A percentile compares a stretch with the other conserved stretches of the same genome.
phyloP scores from a whole-genome alignment of 2,329 filamentous ascomycete genomes.

The Colletotrichum cereale region DNA sequence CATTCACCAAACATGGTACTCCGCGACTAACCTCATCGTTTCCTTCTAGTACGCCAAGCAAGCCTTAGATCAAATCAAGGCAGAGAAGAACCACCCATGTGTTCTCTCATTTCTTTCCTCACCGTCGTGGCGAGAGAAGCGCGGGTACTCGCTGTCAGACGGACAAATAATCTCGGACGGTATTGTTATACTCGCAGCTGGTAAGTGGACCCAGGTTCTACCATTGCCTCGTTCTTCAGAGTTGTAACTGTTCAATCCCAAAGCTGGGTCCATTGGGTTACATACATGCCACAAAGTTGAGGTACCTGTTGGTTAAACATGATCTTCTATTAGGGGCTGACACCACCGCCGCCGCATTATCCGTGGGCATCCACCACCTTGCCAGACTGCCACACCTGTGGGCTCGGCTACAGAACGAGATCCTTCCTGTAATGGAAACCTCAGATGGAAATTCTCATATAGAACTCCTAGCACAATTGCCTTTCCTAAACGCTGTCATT shows the following conservation, averaged over 20 bases:
- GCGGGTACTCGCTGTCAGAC: conserved; percentile 9
- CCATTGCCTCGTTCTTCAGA: too few species aligned
- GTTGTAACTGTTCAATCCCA: too few species aligned
- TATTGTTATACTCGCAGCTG: conserved; percentile 18
- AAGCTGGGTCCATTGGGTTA: too few species aligned
- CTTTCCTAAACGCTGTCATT: conserved; percentile 25
- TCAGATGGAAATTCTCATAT: not conserved
- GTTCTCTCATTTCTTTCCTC: conserved; percentile 4
- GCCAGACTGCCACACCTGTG: not conserved
- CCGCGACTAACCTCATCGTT: not conserved
- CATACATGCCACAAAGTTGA: too few species aligned
- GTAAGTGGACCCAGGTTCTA: not conserved
- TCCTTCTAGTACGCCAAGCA: conserved; percentile 6
- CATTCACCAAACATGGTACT: too few species aligned
- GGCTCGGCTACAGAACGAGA: not conserved
- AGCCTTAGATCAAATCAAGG: not conserved
- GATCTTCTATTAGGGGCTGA: conserved; percentile 15
- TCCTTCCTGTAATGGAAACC: not conserved
- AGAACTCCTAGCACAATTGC: conserved; percentile 14
- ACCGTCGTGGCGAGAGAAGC: conserved; percentile 8
- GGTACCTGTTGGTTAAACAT: not conserved
- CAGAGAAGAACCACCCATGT: not conserved
- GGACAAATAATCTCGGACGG: conserved; percentile 20
- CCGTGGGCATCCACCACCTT: conserved; percentile 10
- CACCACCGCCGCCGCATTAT: conserved; percentile 17